These are phyloP conservation scores for Cladorrhinum sp. DNA, from an alignment of 2,329 filamentous ascomycete genomes.

Conservation along the genomic window DNA sequence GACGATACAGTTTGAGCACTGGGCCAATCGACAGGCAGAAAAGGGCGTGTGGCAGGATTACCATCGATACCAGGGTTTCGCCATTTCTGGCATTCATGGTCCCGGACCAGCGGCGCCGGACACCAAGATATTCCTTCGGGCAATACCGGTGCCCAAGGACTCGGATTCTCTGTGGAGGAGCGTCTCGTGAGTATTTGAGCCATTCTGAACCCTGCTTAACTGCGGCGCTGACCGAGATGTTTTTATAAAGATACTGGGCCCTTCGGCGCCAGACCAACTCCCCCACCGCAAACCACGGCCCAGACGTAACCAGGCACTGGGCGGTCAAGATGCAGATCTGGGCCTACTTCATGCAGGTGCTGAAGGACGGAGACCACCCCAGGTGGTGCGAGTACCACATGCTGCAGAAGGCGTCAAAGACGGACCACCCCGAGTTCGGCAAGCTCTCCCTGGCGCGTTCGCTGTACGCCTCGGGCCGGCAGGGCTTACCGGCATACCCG, in stretches of 20 bases:
- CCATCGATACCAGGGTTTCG: not conserved
- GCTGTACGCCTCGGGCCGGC: not conserved
- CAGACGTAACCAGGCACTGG: not conserved
- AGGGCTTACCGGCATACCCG: not conserved
- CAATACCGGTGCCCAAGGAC: not conserved
- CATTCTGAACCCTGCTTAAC: not conserved
- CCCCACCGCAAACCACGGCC: not conserved
- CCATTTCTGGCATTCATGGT: not conserved
- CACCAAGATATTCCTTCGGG: not conserved
- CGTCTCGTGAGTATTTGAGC: not conserved
- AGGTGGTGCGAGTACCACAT: slow-evolving; percentile 5
- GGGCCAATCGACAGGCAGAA: not conserved
- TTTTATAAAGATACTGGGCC: not conserved
- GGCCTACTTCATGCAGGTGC: slow-evolving; percentile 7
- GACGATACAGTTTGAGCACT: not conserved
- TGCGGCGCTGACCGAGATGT: not conserved
- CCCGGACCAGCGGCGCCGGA: not conserved
- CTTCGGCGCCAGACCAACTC: not conserved
- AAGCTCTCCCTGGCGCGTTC: not conserved
- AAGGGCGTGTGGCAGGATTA: not conserved
- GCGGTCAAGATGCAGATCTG: not conserved
- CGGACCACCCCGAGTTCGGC: not conserved
- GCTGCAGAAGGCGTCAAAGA: not conserved
- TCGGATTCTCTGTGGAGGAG: not conserved
- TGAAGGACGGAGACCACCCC: not conserved